Percentiles rank a stretch among this genome's conserved stretches.
phyloP scores from a whole-genome alignment of 768 basidiomycete genomes.

The Trametes cinnabarina region DNA sequence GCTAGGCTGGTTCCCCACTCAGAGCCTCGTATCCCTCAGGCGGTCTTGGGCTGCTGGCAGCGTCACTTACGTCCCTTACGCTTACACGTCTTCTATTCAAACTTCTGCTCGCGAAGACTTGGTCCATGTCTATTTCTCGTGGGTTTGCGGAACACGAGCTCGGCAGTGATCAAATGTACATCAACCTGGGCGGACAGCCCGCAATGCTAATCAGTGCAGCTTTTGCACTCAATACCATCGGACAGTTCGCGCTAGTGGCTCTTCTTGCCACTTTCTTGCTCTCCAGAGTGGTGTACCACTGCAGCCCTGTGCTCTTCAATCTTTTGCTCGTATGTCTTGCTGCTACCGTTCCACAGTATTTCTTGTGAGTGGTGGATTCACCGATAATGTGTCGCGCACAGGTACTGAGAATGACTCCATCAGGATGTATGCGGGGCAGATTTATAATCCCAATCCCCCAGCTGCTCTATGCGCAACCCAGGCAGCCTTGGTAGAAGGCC shows the following conservation, averaged over 20 bases:
- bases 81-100: too few species aligned
- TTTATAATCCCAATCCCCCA: conserved; percentile 13
- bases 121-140: neutral
- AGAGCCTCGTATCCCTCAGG: neutral
- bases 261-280: conserved; percentile 16
- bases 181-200: conserved; percentile 9
- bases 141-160: neutral
- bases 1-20: neutral
- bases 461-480: conserved; percentile 7
- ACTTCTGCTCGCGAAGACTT: too few species aligned
- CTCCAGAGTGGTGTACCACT: conserved; percentile 3
- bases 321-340: conserved; percentile 12
- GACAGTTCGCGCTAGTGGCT: conserved; percentile 15
- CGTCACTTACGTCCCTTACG: neutral
- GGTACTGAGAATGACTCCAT: neutral
- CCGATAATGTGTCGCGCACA: neutral
- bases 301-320: conserved; percentile 17
- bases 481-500: neutral
- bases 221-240: conserved; percentile 18
- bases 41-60: neutral
- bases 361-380: conserved; percentile 13
- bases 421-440: conserved; percentile 16
- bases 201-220: conserved; percentile 13
- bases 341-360: conserved; percentile 8
- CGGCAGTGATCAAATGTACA: neutral